A percentile compares a stretch with the other conserved stretches of the same genome.
phyloP scores from a whole-genome alignment of 164 flowering plant species.

The Sedum album region DNA sequence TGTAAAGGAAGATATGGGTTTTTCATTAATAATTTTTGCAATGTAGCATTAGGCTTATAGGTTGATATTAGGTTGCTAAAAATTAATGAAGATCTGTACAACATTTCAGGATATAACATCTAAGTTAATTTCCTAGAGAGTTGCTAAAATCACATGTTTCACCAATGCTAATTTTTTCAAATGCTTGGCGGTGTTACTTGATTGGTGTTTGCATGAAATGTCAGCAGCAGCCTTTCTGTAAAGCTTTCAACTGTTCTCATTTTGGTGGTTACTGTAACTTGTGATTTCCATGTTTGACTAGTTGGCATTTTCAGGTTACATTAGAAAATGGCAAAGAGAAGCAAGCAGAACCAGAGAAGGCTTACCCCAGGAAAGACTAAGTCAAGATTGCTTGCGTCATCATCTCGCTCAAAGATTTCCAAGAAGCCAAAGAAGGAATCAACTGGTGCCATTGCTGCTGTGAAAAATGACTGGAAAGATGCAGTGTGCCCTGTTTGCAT shows the following conservation, averaged over 20 bases:
- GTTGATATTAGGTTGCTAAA: not conserved
- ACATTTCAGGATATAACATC: not conserved
- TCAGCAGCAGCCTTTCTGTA: not conserved
- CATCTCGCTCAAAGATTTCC: slow-evolving; percentile 16
- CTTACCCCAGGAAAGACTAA: slow-evolving; percentile 41
- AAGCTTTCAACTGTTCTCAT: not conserved
- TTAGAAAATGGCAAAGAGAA: slow-evolving; percentile 50
- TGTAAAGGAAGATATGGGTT: not conserved
- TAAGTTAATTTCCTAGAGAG: too few species aligned
- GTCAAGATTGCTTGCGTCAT: slow-evolving; percentile 39
- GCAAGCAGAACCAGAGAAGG: slow-evolving; percentile 39
- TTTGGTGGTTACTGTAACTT: not conserved
- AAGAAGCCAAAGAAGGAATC: slow-evolving; percentile 10
- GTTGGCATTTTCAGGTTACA: not conserved
- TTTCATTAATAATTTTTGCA: not conserved
- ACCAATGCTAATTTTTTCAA: too few species aligned
- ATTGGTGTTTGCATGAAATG: not conserved
- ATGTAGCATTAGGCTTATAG: not conserved
- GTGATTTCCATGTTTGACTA: not conserved
- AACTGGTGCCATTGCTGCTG: slow-evolving; percentile 18
- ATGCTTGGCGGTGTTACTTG: not conserved
- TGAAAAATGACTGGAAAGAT: slow-evolving; percentile 57
- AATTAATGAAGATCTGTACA: not conserved
- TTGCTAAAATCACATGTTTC: not conserved
- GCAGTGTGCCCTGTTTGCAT: slow-evolving; percentile 59